Conservation (phyloP, 2,329 filamentous ascomycete species). For the Sporothrix pallida region DNA sequence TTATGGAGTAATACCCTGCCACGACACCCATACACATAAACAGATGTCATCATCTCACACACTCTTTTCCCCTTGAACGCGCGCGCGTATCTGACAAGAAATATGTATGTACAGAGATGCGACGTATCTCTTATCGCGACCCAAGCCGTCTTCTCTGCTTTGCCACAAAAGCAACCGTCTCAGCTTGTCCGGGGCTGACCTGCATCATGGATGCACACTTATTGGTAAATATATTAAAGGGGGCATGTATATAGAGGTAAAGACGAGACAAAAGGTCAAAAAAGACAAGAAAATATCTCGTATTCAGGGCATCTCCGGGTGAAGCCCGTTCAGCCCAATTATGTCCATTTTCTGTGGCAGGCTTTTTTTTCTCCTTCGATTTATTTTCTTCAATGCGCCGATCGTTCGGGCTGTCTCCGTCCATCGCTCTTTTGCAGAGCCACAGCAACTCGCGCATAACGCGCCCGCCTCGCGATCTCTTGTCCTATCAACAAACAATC, state of each 20-base stretch:
- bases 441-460: background rate
- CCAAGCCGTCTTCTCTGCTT: background rate
- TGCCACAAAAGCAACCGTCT: background rate
- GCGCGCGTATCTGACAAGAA: conserved; percentile 12
- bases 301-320: background rate
- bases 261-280: background rate
- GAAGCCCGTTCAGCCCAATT: background rate
- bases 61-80: background rate
- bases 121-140: conserved; percentile 5
- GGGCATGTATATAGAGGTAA: background rate
- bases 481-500: background rate
- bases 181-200: conserved; percentile 9
- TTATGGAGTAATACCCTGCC: background rate
- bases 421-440: conserved; percentile 18
- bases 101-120: too few relatives aligned
- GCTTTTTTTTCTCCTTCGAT: too few relatives aligned
- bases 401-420: background rate
- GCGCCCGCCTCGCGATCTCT: conserved; percentile 19
- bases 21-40: background rate
- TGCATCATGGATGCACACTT: background rate
- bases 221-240: background rate
- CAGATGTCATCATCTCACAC: background rate
- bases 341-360: too few relatives aligned
- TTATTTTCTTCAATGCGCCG: too few relatives aligned
- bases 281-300: background rate